Conservation (phyloP, 2,329 filamentous ascomycete genomes). For the Cladobotryum mycophilum region DNA sequence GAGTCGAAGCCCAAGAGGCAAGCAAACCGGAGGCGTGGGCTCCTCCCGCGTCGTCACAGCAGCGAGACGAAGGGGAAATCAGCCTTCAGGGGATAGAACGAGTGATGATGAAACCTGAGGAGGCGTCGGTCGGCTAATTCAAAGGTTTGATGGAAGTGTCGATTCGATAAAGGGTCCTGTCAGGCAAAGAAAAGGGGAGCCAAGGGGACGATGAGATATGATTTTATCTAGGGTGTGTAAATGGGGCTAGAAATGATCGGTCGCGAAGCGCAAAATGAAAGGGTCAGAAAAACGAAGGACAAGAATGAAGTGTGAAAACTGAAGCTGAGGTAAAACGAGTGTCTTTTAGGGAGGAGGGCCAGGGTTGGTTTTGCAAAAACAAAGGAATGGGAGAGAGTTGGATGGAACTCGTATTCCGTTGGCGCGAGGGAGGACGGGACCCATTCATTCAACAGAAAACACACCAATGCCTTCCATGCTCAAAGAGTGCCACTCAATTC, state of each 20-base stretch:
- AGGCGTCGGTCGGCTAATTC: too few species aligned
- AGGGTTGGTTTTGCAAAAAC: conserved; percentile 7
- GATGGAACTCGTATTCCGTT: conserved; percentile 5
- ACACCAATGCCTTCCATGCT: too few species aligned
- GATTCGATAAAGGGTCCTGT: not conserved
- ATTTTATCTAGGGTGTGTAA: not conserved
- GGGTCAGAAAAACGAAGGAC: not conserved
- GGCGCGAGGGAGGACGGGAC: not conserved
- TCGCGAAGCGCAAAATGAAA: not conserved
- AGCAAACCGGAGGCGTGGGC: not conserved
- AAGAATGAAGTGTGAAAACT: not conserved
- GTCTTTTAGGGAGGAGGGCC: conserved; percentile 10
- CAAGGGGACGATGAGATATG: not conserved
- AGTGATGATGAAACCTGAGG: not conserved
- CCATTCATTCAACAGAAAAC: not conserved
- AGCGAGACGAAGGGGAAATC: not conserved
- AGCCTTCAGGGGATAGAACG: not conserved
- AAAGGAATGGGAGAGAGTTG: conserved; percentile 1
- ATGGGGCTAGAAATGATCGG: not conserved
- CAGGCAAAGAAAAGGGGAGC: not conserved
- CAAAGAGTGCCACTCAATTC: not conserved
- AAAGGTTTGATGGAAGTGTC: not conserved
- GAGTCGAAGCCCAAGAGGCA: conserved; percentile 4
- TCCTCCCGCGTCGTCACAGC: conserved; percentile 1
- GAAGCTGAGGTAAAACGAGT: not conserved